Base-by-base conservation (phyloP, 176 grass and related monocot species). In the Aegilops longissima region DNA sequence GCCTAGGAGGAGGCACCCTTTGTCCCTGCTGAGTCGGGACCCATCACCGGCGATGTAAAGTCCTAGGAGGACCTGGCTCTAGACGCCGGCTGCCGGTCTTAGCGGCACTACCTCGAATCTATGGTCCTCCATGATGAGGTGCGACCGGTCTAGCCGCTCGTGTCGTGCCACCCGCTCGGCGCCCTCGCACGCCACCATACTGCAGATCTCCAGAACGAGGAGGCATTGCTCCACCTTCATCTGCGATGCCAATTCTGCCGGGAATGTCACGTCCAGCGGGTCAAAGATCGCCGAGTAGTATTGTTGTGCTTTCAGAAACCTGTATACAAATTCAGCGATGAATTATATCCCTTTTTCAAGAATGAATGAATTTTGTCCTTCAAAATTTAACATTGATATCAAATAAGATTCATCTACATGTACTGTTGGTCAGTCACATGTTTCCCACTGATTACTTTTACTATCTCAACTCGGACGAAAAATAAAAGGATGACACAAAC, bases 271-370 rank as follows among this genome's bases (percentile, higher is more conserved):
- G 61, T 98, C 93, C 10, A 98, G 81, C 16, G 96, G 95, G 66
- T 94, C 93, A 75, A 98, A 98, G 84, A 98, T 90, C 10, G 93
- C 90, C 5, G 93, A 98, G 86, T 94, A 98, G 86, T 98, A 98
- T 70, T 93, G 92, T 31, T 95, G 24, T 0, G 96, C 96, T 70
- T 98, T 91, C 3, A 94, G 79, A 82, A 94, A 98, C 77, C 96
- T 92, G 45, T 34, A 1, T 14, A 2, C 6, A 12, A 58, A 16
- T 63, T 36, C 4, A 24, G 4, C 0, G 12, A 73, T 25, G 5
- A 63, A 70, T 35, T 72, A 16, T 8, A 10, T 13, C 13, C 4
- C 5, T 5, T 51, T 47, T 51, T 51, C 4, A 4, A 16, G 13
- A 51, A 51, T 51, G 47, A 8, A 49, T 25, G 4, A 71, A 59